Evolutionary conservation across 2,329 filamentous ascomycete species (phyloP).

Genomic region (Pseudogymnoascus sp.): DNA sequence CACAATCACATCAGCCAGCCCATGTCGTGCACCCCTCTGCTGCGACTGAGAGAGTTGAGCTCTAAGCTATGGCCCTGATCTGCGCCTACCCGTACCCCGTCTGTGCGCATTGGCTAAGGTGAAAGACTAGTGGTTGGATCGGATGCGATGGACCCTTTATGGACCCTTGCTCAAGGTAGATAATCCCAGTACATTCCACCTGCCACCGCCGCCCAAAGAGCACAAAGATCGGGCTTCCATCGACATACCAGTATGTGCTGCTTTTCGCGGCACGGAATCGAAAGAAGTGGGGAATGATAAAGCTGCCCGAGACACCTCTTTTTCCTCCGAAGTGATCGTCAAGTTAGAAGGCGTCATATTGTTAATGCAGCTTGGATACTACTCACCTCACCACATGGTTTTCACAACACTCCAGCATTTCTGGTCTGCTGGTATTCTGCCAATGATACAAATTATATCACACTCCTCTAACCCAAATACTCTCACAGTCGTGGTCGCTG

Average conservation of each 20-base stretch:
- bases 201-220: not conserved
- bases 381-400: not conserved
- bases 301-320: not conserved
- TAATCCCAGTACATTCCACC: not conserved
- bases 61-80: slow-evolving; percentile 1
- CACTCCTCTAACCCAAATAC: not conserved
- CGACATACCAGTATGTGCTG: not conserved
- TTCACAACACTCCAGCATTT: not conserved
- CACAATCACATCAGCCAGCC: slow-evolving; percentile 1
- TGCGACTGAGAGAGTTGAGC: not conserved
- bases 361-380: not conserved
- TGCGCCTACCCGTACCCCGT: slow-evolving; percentile 2
- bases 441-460: not conserved
- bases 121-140: not conserved
- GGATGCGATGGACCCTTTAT: not conserved
- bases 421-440: not conserved
- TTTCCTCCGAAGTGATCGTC: not conserved
- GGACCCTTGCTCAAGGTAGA: not conserved
- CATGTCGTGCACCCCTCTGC: not conserved
- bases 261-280: not conserved
- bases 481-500: not conserved
- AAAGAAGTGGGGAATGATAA: not conserved
- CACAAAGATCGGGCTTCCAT: not conserved
- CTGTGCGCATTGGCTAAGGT: not conserved
- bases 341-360: not conserved